Base-by-base conservation (phyloP, 2,329 filamentous ascomycete genomes). In the Pseudopyrenochaeta lycopersici region DNA sequence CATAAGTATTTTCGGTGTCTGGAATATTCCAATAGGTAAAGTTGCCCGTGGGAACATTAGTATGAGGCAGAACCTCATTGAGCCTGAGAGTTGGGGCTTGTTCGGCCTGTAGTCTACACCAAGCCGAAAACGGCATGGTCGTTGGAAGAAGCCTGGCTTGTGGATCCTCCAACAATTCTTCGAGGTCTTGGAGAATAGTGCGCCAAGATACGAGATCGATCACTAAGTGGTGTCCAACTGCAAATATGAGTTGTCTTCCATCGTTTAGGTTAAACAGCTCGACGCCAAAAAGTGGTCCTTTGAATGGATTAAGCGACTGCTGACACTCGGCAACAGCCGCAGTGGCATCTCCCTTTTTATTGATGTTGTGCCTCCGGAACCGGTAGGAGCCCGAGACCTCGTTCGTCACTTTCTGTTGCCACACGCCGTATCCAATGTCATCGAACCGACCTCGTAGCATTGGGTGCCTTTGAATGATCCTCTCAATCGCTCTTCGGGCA, bases 151-250 rank as follows among this genome's bases (percentile, higher is more conserved):
- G 36, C 15, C 20, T 43, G 15, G 45, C 11, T 17, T 50, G 15
- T 2, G 31, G 27, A 44, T 29, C 41, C 14, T 40, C 44, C 40
- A 58, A 32, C 14, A 56, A 20, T 29, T 60, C 52, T 35, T 80
- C 77, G 0, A 81, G 56, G 21, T 81, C 76, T 11, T 72, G 67
- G 1, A 79, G 53, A 2, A 81, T 69, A 2, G 76, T 71, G 4
- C 75, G 66, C 79, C 79, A 81, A 0, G 78, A 80, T 0, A 80
- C 76, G 1, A 80, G 62, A 43, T 80, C 78, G 7, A 80, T 67
- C 29, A 70, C 55, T 23, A 70, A 49, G 49, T 72, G 69, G 53
- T 73, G 65, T 12, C 57, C 64, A 12, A 66, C 65, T 49, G 66
- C 63, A 23, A 72, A 59, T 11, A 60, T 31, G 33, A 49, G 32